Conservation (phyloP, 2,329 filamentous ascomycete species). For the Sphaerostilbella broomeana region DNA sequence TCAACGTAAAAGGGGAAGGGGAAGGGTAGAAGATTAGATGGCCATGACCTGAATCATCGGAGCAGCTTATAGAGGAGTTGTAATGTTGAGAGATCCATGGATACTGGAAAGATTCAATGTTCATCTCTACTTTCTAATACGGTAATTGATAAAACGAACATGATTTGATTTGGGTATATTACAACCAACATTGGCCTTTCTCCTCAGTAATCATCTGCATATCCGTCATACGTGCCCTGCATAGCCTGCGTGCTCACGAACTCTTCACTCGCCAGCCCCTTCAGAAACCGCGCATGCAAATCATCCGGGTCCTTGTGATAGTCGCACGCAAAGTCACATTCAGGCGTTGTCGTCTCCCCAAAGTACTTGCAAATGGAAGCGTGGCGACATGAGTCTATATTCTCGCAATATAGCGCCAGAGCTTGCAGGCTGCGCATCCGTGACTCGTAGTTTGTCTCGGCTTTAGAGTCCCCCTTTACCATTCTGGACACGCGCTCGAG, state of each 20-base stretch:
- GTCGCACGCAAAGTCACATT: slow-evolving; percentile 71
- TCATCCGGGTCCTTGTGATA: slow-evolving; percentile 63
- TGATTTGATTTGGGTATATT: too few species aligned
- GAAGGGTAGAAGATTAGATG: not conserved
- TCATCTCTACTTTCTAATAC: too few species aligned
- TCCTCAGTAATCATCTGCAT: slow-evolving; percentile 34
- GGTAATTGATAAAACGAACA: too few species aligned
- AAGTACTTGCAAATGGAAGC: slow-evolving; percentile 70
- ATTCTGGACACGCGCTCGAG: slow-evolving; percentile 63
- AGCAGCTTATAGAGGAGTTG: too few species aligned
- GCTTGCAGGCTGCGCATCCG: slow-evolving; percentile 58
- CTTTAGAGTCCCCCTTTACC: slow-evolving; percentile 40
- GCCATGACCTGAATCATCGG: too few species aligned
- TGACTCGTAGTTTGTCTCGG: slow-evolving; percentile 44
- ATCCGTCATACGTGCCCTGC: slow-evolving; percentile 49
- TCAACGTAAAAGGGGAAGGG: too few species aligned
- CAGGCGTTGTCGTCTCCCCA: slow-evolving; percentile 53
- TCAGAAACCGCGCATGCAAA: slow-evolving; percentile 51
- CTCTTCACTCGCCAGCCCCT: slow-evolving; percentile 52
- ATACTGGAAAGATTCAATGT: too few species aligned
- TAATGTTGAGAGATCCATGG: too few species aligned
- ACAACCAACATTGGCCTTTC: not conserved
- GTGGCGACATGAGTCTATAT: slow-evolving; percentile 66
- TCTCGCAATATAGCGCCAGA: slow-evolving; percentile 77
- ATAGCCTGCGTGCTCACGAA: slow-evolving; percentile 58